A percentile compares a stretch with the other conserved stretches of the same genome.
Evolutionary conservation across 1,284 basidiomycete species (phyloP).

Genomic region (Leccinum subfulvum): DNA sequence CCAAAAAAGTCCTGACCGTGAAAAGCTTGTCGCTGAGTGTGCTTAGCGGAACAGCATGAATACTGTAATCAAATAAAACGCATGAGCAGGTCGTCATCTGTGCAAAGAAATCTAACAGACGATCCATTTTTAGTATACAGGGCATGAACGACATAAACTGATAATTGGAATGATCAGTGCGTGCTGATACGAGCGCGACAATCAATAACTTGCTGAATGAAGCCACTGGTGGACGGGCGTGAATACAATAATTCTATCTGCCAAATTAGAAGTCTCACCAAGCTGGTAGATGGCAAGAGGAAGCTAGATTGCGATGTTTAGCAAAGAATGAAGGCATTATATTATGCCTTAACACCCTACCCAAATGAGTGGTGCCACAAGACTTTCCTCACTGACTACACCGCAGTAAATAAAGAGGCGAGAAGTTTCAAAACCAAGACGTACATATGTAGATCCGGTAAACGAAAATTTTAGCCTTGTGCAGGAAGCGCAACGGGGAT

Average conservation of each 20-base stretch:
- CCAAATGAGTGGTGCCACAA: slow-evolving; percentile 6
- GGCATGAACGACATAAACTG: slow-evolving; percentile 4
- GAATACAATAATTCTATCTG: not conserved
- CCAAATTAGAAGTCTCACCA: not conserved
- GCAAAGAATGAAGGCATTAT: not conserved
- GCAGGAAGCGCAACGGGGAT: slow-evolving; percentile 4
- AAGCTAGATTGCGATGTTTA: not conserved
- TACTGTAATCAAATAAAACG: not conserved
- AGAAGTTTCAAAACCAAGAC: not conserved
- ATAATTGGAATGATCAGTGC: not conserved
- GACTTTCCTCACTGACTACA: slow-evolving; percentile 1
- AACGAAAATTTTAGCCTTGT: slow-evolving; percentile 7
- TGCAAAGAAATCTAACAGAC: not conserved
- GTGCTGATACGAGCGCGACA: not conserved
- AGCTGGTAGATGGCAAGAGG: slow-evolving; percentile 5
- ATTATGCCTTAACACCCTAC: not conserved
- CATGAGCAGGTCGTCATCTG: not conserved
- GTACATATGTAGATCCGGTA: slow-evolving; percentile 2
- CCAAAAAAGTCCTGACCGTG: not conserved
- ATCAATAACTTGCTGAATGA: not conserved
- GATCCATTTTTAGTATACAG: not conserved
- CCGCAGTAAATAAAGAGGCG: not conserved
- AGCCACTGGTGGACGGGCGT: not conserved
- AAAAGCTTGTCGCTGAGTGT: not conserved
- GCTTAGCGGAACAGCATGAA: not conserved